phyloP scores from a whole-genome alignment of 1,284 basidiomycete species.

The Microbotryum saponariae region DNA sequence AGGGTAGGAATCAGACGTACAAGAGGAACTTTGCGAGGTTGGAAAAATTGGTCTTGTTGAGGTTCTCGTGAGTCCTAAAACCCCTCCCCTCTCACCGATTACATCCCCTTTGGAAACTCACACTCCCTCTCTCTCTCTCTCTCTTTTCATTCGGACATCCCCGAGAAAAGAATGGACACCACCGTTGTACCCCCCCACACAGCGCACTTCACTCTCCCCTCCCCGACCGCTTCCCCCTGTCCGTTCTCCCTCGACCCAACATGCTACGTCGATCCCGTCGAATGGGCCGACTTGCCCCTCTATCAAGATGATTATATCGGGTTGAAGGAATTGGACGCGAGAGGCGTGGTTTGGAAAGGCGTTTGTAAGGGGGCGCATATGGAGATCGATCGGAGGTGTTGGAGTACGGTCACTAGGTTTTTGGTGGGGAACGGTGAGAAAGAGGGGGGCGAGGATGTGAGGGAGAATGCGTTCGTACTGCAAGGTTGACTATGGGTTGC shows the following conservation, averaged over 20 bases:
- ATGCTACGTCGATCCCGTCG: slow-evolving; percentile 48
- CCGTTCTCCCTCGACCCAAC: slow-evolving; percentile 13
- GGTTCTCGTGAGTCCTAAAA: slow-evolving; percentile 39
- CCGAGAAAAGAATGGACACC: slow-evolving; percentile 51
- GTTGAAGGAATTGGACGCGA: slow-evolving; percentile 62
- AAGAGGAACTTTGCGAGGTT: slow-evolving; percentile 46
- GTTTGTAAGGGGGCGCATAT: slow-evolving; percentile 77
- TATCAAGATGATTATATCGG: slow-evolving; percentile 88
- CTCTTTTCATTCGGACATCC: not conserved
- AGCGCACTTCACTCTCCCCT: slow-evolving; percentile 36
- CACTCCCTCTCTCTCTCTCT: not conserved
- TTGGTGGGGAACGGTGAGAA: slow-evolving; percentile 1
- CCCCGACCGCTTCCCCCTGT: slow-evolving; percentile 7
- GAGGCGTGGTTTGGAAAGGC: slow-evolving; percentile 56
- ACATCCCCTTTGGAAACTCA: slow-evolving; percentile 61
- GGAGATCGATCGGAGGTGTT: slow-evolving; percentile 57
- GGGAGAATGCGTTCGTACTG: not conserved
- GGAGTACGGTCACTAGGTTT: slow-evolving; percentile 39
- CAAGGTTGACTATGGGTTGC: not conserved
- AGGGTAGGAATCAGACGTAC: slow-evolving; percentile 54
- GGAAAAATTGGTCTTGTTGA: slow-evolving; percentile 43
- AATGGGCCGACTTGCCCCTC: slow-evolving; percentile 65
- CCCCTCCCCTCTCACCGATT: too few relatives aligned
- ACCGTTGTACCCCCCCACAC: slow-evolving; percentile 57
- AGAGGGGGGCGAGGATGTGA: not conserved